These are phyloP conservation scores for Theobroma grandiflorum DNA, from an alignment of 441 rosid genomes.

Conservation along the genomic window DNA sequence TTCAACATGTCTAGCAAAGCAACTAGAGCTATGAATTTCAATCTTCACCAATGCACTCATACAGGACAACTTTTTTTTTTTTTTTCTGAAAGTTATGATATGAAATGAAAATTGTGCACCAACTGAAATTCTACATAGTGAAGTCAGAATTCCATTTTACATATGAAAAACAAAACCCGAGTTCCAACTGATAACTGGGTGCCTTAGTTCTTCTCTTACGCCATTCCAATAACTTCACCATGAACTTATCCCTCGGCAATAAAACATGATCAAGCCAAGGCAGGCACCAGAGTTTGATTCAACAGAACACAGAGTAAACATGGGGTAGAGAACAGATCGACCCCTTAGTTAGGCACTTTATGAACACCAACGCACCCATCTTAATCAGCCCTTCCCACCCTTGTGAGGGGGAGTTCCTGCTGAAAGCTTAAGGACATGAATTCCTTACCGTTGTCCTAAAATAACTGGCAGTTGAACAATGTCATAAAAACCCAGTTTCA, in stretches of 20 bases:
- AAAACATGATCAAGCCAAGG: neutral
- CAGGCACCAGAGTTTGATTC: conserved; percentile 24
- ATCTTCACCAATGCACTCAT: too few relatives aligned
- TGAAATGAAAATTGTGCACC: conserved; percentile 18
- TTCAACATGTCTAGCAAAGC: too few relatives aligned
- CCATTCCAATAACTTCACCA: conserved; percentile 30
- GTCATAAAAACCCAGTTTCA: too few relatives aligned
- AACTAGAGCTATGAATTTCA: too few relatives aligned
- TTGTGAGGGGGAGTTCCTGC: neutral
- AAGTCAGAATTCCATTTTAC: conserved; percentile 38
- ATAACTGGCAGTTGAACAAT: too few relatives aligned
- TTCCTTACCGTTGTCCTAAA: too few relatives aligned
- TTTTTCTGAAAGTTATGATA: neutral
- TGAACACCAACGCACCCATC: neutral
- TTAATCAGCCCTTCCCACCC: conserved; percentile 51
- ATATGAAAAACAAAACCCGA: conserved; percentile 24
- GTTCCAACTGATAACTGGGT: conserved; percentile 16
- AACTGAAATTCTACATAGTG: conserved; percentile 25
- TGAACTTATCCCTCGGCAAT: conserved; percentile 26
- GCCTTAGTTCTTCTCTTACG: conserved; percentile 18
- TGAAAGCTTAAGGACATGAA: too few relatives aligned
- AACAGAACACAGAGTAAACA: conserved; percentile 2
- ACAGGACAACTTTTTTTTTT: too few relatives aligned
- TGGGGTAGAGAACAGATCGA: neutral
- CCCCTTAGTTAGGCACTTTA: conserved; percentile 20